These are phyloP conservation scores for Penicillium argentinense DNA, from an alignment of 495 filamentous ascomycete species.

Conservation along the genomic window DNA sequence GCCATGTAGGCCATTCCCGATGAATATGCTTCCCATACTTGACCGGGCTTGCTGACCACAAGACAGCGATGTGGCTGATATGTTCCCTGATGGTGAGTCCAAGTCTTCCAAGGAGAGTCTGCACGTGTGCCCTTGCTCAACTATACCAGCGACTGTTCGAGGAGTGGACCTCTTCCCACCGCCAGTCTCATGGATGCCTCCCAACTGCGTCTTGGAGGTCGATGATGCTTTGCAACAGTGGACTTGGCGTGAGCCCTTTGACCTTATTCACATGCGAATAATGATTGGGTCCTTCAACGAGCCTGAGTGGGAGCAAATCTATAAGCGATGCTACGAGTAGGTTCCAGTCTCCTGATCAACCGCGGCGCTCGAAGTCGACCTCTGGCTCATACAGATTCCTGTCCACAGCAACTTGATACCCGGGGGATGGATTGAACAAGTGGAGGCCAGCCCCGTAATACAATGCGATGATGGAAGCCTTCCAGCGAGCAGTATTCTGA, in stretches of 20 bases:
- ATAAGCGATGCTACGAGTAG: conserved; percentile 26
- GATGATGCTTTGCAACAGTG: conserved; percentile 27
- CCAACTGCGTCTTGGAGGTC: conserved; percentile 23
- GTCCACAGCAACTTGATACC: conserved; percentile 33
- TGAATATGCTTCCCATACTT: background rate
- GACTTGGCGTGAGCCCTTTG: conserved; percentile 31
- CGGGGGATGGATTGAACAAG: conserved; percentile 57
- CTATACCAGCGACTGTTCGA: conserved; percentile 18
- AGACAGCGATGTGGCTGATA: conserved; percentile 21
- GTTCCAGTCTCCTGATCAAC: background rate
- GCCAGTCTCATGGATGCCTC: conserved; percentile 23
- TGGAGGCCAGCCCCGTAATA: conserved; percentile 45
- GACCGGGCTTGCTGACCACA: background rate
- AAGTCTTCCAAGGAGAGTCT: background rate
- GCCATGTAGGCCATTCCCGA: conserved; percentile 17
- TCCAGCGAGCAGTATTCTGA: conserved; percentile 27
- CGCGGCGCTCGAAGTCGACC: background rate
- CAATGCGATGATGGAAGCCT: conserved; percentile 45
- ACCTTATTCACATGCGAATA: conserved; percentile 34
- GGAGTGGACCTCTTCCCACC: conserved; percentile 27
- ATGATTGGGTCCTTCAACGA: conserved; percentile 24
- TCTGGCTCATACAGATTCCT: too few species aligned
- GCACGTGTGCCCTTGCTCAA: background rate
- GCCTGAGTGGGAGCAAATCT: conserved; percentile 29
- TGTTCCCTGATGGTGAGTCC: conserved; percentile 14